Evolutionary conservation across 805 yeast genomes (phyloP), one percentile per base, ranked within the genome.

Genomic region (Zygosaccharomyces gambellarensis): DNA sequence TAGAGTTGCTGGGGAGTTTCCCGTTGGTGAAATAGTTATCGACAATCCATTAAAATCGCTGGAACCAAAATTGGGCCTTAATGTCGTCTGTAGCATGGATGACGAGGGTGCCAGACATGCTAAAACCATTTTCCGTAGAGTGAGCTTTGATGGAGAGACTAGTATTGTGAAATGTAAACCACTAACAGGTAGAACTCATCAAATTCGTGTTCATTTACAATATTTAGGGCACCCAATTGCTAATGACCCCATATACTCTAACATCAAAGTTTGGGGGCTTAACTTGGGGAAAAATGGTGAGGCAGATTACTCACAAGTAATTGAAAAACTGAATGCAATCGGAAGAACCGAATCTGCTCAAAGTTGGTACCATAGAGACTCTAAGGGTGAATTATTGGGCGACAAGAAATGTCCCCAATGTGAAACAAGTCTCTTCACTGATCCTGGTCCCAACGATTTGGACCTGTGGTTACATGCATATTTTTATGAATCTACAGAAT

Each of bases 181-280:
- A 1, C 70, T 78, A 14, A 92, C 99, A 0, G 99, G 99, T 0
- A 75, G 99, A 62, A 89, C 97, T 0, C 99, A 92, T 66, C 99
- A 92, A 64, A 90, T 94, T 45, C 73, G 99, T 52, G 96, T 94
- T 0, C 99, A 94, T 70, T 69, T 94, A 49, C 97, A 90, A 67
- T 85, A 75, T 56, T 58, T 94, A n/a, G 97, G 97, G 0, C 78
- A 73, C 61, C 97, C 98, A 0, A 92, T 92, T 41, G 89, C 87
- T 3, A 90, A 92, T 63, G 99, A 92, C 65, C 97, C 97, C 0
- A 75, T 90, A 1, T 92, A 90, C 61, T 85, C 96, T 2, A 87
- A 87, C 58, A 78, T 76, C 12, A 65, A 68, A 14, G 82, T 88
- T 0, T 94, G 97, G 97, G 98, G 98, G 0, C 69, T 75, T 0